A percentile compares a stretch with the other conserved stretches of the same genome.
phyloP scores from a whole-genome alignment of 169 alveolate genomes.

The Eimeria acervulina region DNA sequence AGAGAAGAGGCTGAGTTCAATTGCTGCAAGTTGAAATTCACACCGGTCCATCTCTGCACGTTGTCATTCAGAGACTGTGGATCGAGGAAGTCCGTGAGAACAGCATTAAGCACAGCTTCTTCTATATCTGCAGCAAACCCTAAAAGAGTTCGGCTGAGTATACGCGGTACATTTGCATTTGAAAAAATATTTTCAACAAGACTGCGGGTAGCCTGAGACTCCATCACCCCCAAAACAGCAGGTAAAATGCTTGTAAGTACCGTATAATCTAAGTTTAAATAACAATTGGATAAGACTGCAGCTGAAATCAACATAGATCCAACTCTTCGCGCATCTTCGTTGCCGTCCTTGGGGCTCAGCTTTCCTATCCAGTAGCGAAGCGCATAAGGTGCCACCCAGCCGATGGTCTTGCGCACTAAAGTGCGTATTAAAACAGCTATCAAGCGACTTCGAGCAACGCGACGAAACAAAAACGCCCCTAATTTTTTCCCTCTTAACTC shows the following conservation, averaged over 20 bases:
- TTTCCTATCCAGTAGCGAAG: background rate
- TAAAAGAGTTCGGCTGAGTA: background rate
- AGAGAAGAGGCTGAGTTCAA: background rate
- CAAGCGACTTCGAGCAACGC: background rate
- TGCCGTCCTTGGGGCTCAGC: background rate
- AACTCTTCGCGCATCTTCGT: slow-evolving; percentile 5
- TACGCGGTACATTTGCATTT: slow-evolving; percentile 12
- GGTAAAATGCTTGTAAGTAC: background rate
- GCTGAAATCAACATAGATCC: background rate
- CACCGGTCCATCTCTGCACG: background rate
- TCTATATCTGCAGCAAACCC: slow-evolving; percentile 23
- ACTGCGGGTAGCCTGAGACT: slow-evolving; percentile 32
- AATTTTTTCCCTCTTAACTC: background rate
- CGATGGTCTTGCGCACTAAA: background rate
- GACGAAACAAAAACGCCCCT: background rate
- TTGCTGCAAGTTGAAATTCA: slow-evolving; percentile 34
- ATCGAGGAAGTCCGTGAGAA: background rate
- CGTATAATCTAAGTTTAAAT: background rate
- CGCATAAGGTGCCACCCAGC: slow-evolving; percentile 18
- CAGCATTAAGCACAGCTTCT: background rate
- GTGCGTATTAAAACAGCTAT: background rate
- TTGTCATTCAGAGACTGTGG: background rate
- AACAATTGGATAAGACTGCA: background rate
- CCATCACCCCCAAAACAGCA: background rate
- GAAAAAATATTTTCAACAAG: background rate